A percentile compares a stretch with the other conserved stretches of the same genome.
Evolutionary conservation across 2,329 filamentous ascomycete species (phyloP).

Genomic region (Trichophaea hybrida): DNA sequence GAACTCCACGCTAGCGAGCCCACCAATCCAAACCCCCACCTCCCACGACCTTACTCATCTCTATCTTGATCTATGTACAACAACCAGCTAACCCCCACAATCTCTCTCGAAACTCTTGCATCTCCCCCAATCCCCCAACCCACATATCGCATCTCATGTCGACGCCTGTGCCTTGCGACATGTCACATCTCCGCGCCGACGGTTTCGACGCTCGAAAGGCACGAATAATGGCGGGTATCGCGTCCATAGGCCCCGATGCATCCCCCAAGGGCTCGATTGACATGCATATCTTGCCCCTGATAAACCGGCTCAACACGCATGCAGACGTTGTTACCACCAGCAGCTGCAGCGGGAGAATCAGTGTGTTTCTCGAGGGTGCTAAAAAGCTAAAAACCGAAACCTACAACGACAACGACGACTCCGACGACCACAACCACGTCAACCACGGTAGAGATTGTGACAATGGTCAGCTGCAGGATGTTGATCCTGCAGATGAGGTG

Average conservation of each 20-base stretch:
- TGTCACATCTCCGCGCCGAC: not conserved
- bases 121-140: not conserved
- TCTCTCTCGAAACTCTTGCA: not conserved
- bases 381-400: conserved; percentile 32
- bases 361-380: conserved; percentile 71
- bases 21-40: not conserved
- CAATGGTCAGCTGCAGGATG: not conserved
- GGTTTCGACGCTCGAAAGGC: conserved; percentile 40
- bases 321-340: conserved; percentile 78
- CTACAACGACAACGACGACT: not conserved
- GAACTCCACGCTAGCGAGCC: not conserved
- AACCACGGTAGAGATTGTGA: not conserved
- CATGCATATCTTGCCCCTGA: conserved; percentile 58
- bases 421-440: not conserved
- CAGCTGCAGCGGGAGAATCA: conserved; percentile 77
- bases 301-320: conserved; percentile 60
- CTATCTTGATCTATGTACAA: not conserved
- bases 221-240: conserved; percentile 56
- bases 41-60: not conserved
- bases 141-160: not conserved
- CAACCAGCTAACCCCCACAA: not conserved
- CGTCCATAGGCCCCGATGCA: conserved; percentile 54
- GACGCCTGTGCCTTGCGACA: not conserved
- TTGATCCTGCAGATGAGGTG: not conserved
- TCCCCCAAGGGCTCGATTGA: conserved; percentile 86